These are phyloP conservation scores for Aspergillus leporis DNA, from an alignment of 495 filamentous ascomycete species.

Conservation along the genomic window DNA sequence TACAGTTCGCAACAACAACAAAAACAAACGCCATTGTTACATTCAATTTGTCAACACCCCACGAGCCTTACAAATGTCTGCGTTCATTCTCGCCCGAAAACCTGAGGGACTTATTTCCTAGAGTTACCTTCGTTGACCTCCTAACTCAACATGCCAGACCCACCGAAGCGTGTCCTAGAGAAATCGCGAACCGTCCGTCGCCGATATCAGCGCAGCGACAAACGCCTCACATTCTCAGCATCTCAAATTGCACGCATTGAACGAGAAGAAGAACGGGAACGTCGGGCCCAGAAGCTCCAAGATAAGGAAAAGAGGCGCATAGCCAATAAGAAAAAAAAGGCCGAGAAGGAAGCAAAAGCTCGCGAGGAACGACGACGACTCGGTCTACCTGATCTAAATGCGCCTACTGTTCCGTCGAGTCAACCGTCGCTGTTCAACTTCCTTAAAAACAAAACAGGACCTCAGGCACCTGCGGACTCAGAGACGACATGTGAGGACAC, in stretches of 20 bases:
- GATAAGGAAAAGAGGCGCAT: conserved; percentile 43
- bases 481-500: conserved; percentile 6
- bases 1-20: conserved; percentile 6
- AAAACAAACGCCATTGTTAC: neutral
- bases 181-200: conserved; percentile 47
- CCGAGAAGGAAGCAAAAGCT: conserved; percentile 42
- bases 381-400: conserved; percentile 47
- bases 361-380: conserved; percentile 44
- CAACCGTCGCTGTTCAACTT: conserved; percentile 50
- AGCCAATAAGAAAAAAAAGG: conserved; percentile 46
- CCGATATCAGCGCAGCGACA: conserved; percentile 51
- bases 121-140: conserved; percentile 9
- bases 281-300: conserved; percentile 40
- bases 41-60: neutral
- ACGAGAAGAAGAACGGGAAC: conserved; percentile 43
- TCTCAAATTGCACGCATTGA: conserved; percentile 46
- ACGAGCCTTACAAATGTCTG: neutral
- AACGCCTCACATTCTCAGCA: conserved; percentile 41
- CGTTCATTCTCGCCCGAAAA: neutral
- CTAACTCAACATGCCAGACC: conserved; percentile 36
- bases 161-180: conserved; percentile 44
- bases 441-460: conserved; percentile 25
- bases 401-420: conserved; percentile 43
- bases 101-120: neutral
- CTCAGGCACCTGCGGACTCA: conserved; percentile 7